Base-by-base conservation (phyloP, 805 yeast genomes). In the Priceomyces carsonii region DNA sequence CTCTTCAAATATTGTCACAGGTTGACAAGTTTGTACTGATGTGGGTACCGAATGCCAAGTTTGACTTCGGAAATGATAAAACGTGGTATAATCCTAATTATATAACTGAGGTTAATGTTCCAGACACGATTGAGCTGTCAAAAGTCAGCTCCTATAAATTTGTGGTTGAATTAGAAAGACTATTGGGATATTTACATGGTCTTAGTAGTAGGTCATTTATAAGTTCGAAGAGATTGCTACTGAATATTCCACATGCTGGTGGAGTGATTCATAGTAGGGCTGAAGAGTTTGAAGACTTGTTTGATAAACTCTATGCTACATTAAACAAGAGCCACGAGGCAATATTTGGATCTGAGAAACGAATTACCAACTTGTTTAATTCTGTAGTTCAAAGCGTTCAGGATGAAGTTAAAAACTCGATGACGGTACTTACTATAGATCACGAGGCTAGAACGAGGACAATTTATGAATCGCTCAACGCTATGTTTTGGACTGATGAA, bases 401-500 rank as follows among this genome's bases (percentile, higher is more conserved):
- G 4, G 66, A 59, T 26, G 58, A 50, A 3, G 47, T 50, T 12
- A 38, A 30, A 26, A 53, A 50, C 33, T 55, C 49, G 7, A 33
- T 66, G 14, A 43, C 48, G 6, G 51, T 59, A 4, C 45, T 68
- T 22, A 63, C 63, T 17, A 51, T 68, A 12, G 71, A 68, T 19
- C 20, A 38, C 8, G 71, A 65, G 8, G 31, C 45, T 6, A 43
- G 66, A 21, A 35, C 44, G 10, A 12, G 43, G 3, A 50, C 50
- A 15, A 45, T 68, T n/a, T 57, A 60, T 32, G 59, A 53, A 22
- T 42, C 67, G 1, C 52, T 68, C 34, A 56, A 62, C 39, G 57
- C 53, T 29, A 46, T 66, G 38, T 63, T 68, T 35, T 67, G 73
- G 72, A 54, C 48, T 25, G 57, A 56, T 24, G 48, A 51, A 18